These are phyloP conservation scores for Calonectria naviculata DNA, from an alignment of 2,329 filamentous ascomycete species.

Conservation along the genomic window DNA sequence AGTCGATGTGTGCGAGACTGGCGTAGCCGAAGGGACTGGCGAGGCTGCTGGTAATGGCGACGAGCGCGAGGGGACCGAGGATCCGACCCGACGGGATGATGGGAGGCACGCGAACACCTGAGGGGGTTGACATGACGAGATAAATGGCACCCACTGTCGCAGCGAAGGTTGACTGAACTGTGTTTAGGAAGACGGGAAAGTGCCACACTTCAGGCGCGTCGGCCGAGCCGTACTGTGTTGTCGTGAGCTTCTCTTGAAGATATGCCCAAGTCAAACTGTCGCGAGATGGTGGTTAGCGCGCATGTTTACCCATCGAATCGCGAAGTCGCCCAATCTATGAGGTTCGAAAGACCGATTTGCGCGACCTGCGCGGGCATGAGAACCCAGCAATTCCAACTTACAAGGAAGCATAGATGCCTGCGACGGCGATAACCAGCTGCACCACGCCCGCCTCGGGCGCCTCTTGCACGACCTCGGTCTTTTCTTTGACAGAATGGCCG, in stretches of 20 bases:
- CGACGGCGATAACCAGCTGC: constrained; percentile 88
- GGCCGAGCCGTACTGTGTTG: constrained; percentile 80
- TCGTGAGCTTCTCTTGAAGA: constrained; percentile 97
- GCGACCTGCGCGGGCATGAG: not conserved
- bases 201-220: constrained; percentile 82
- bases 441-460: constrained; percentile 70
- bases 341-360: not conserved
- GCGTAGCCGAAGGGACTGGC: constrained; percentile 98
- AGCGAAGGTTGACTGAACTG: constrained; percentile 91
- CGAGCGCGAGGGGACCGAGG: constrained; percentile 81
- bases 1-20: constrained; percentile 92
- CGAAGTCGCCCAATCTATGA: not conserved
- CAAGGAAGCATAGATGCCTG: constrained; percentile 97
- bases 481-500: constrained; percentile 39
- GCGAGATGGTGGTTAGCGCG: constrained; percentile 1
- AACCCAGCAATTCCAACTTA: constrained; percentile 56
- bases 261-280: constrained; percentile 91
- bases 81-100: constrained; percentile 84
- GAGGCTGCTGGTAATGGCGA: constrained; percentile 88
- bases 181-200: constrained; percentile 95
- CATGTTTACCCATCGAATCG: not conserved
- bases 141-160: constrained; percentile 86
- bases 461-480: constrained; percentile 40
- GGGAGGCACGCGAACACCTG: constrained; percentile 58
- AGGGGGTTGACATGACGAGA: constrained; percentile 72